Conservation (phyloP, 176 grass and related monocot genomes). For the Rhynchospora pubera region DNA sequence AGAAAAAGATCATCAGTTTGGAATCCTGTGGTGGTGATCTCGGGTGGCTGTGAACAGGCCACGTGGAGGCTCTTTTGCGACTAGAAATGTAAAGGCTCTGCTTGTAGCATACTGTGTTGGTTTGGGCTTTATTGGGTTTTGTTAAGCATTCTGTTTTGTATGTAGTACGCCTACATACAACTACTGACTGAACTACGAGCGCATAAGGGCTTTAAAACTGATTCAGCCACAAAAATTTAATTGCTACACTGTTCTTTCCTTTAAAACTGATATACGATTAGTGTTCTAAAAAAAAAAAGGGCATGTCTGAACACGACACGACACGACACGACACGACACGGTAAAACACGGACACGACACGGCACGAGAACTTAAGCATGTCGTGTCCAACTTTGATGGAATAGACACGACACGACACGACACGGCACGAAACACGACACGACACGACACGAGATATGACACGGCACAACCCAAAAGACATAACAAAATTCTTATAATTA, state of each 20-base stretch:
- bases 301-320: too few species aligned
- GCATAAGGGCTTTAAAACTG: not conserved
- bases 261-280: not conserved
- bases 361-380: too few species aligned
- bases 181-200: too few species aligned
- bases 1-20: not conserved
- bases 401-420: too few species aligned
- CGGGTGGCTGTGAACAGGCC: slow-evolving; percentile 18
- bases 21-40: slow-evolving; percentile 16
- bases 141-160: not conserved
- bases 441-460: too few species aligned
- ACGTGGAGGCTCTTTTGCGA: slow-evolving; percentile 21
- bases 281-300: too few species aligned
- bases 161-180: not conserved
- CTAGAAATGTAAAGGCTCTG: not conserved
- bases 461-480: too few species aligned
- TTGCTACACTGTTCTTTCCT: not conserved
- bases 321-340: too few species aligned
- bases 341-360: too few species aligned
- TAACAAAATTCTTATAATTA: too few species aligned
- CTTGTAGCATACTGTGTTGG: not conserved
- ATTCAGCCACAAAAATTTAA: not conserved
- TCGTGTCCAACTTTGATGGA: too few species aligned
- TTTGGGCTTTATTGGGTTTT: not conserved
- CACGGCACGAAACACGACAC: too few species aligned